Evolutionary conservation across 2,329 filamentous ascomycete species (phyloP), one percentile per base, ranked within the genome.

Genomic region (Diaporthe eres): DNA sequence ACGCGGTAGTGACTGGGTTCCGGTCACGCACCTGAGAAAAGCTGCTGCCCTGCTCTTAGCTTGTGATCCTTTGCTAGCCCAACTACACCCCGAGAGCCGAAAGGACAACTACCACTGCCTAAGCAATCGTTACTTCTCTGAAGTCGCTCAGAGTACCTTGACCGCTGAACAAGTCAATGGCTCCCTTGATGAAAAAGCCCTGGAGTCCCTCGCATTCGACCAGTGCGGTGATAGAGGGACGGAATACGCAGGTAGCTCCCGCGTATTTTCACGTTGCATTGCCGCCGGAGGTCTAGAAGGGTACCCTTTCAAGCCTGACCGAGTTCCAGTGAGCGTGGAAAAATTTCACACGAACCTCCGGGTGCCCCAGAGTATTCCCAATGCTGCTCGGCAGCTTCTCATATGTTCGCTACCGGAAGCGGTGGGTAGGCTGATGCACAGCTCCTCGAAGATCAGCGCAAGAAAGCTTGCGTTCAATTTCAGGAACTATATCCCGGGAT

Each of bases 381-480:
- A 31, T 28, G 5, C 51, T 28, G 51, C 51, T 17, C 25, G 25
- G 25, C 10, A 31, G 51, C 51, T 55, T 10, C 51, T 31, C 25
- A 31, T 12, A 5, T 55, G 51, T 55, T 55, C 51, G n/a, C 51
- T 15, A 28, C n/a, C 51, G 25, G 51, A 55, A 28, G 51, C 51
- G 6, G 51, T 55, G 9, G 51, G 51, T 28, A 55, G 12, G 51
- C 17, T 55, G 51, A 55, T 55, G 51, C 5, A 28, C n/a, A 31
- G 51, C 25, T 55, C 51, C 25, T 28, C 13, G 51, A 55, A 12
- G 12, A 28, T 28, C 12, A 55, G 13, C 51, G 17, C 44, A 22
- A 49, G n/a, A 17, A 55, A 28, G n/a, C 68, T 25, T 15, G 68
- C 68, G n/a, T 71, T 42, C 9, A 42, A 28, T n/a, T 71, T 57